A percentile compares a stretch with the other conserved stretches of the same genome.
Conservation (phyloP, 495 filamentous ascomycete genomes). For the Podospora pseudoanserina region DNA sequence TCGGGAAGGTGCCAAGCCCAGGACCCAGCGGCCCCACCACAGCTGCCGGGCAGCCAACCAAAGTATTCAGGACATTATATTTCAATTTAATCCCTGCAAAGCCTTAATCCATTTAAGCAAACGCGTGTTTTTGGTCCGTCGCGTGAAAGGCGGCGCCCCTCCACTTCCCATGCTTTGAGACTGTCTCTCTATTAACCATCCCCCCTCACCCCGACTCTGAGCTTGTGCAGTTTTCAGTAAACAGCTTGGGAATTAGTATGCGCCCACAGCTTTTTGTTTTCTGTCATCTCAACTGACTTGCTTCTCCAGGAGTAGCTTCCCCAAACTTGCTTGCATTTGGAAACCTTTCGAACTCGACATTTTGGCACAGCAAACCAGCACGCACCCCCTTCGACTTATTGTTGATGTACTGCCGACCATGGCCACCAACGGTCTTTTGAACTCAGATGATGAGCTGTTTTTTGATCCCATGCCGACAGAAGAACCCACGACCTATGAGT, state of each 20-base stretch:
- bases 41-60: neutral
- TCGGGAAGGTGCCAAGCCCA: neutral
- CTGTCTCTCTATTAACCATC: neutral
- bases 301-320: neutral
- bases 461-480: neutral
- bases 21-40: neutral
- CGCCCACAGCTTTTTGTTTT: neutral
- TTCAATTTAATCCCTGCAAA: neutral
- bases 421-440: conserved; percentile 13
- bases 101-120: neutral
- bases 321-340: neutral
- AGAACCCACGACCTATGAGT: conserved; percentile 21
- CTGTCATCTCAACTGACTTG: neutral
- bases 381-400: neutral
- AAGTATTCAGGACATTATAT: neutral
- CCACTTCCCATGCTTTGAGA: neutral
- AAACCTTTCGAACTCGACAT: neutral
- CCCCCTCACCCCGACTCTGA: neutral
- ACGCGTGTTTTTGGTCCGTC: neutral
- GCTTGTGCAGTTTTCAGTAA: neutral
- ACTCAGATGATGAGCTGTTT: conserved; percentile 27
- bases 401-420: conserved; percentile 10
- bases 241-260: neutral
- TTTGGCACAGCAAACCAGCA: neutral
- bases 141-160: neutral